Evolutionary conservation across 345 rosid species (phyloP), one percentile per base, ranked within the genome.

Genomic region (Turnera subulata): DNA sequence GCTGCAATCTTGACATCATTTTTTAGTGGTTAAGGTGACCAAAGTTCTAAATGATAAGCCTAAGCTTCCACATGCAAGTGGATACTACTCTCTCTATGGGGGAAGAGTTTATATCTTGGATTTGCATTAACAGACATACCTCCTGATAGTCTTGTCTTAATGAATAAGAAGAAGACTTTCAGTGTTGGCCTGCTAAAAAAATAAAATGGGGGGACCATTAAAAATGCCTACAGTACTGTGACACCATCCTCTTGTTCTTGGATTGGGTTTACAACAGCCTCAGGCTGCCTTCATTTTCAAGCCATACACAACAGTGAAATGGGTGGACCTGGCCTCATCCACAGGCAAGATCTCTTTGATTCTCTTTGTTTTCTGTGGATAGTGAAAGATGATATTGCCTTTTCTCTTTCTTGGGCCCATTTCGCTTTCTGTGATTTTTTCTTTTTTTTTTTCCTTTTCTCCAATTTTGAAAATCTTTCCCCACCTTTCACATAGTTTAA

Each of bases 301-400:
- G 77, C 78, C 76, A 73, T 54, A 54, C 43, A 56, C 45, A 63
- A 53, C 13, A 37, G 72, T 16, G 68, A 56, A 53, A 62, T 69
- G 65, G 37, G 69, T 66, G 84, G 86, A 45, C 78, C 73, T 70
- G 74, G 77, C 70, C 63, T 68, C 80, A 62, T 75, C 78, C 72
- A 44, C 53, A 61, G 55, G 57, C 83, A 74, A 74, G 77, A 82
- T 84, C 82, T 80, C 72, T 71, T 66, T 47, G 87, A 80, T 82
- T 80, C 91, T 68, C 80, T 78, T 68, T 74, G 80, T 74, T 29
- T 68, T 66, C 71, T 21, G 15, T 55, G 48, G 85, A 76, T 70
- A 53, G 62, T 58, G 87, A 82, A 66, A 72, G 25, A 67, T 69
- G 83, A 78, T 66, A 62, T 58, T 76, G 74, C 75, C 64, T 55